These are phyloP conservation scores for Penicillium sp. DNA, from an alignment of 2,329 filamentous ascomycete species.

Conservation along the genomic window DNA sequence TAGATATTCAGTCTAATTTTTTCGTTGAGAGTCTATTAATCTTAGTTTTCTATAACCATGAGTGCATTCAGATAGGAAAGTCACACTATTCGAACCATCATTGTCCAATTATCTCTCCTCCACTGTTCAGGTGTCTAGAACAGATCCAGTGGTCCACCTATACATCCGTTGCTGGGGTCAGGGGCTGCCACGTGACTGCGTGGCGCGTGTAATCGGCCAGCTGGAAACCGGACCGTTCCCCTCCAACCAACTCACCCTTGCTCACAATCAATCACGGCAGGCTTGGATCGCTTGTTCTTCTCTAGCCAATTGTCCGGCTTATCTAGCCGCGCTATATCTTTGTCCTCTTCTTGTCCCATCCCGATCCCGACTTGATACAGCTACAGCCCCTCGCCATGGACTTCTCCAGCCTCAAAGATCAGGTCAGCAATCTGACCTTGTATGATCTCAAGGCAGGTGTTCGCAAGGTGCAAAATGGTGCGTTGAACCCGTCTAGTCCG, in stretches of 20 bases:
- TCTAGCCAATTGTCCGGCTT: slow-evolving; percentile 11
- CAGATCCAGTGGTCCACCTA: neutral
- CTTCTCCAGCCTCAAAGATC: slow-evolving; percentile 78
- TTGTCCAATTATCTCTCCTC: neutral
- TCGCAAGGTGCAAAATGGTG: slow-evolving; percentile 96
- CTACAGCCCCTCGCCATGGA: slow-evolving; percentile 63
- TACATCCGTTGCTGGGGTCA: slow-evolving; percentile 15
- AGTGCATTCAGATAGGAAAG: no score
- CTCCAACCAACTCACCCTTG: slow-evolving; percentile 19
- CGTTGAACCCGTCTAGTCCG: slow-evolving; percentile 24
- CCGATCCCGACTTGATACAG: slow-evolving; percentile 7
- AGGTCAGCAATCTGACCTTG: slow-evolving; percentile 86
- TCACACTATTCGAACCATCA: no score
- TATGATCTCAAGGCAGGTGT: slow-evolving; percentile 96
- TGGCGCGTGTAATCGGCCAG: slow-evolving; percentile 28
- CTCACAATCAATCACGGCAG: slow-evolving; percentile 14
- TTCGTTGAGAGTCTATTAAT: no score
- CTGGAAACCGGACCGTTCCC: slow-evolving; percentile 22
- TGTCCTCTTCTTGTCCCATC: slow-evolving; percentile 3
- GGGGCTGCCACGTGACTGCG: slow-evolving; percentile 35
- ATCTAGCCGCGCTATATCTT: neutral
- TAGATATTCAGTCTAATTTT: neutral
- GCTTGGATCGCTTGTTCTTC: slow-evolving; percentile 15
- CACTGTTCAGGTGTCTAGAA: neutral
- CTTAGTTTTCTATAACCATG: no score